A percentile compares a stretch with the other conserved stretches of the same genome.
Evolutionary conservation across 1,284 basidiomycete genomes (phyloP).

Genomic region (Ustilago shanxiensis): DNA sequence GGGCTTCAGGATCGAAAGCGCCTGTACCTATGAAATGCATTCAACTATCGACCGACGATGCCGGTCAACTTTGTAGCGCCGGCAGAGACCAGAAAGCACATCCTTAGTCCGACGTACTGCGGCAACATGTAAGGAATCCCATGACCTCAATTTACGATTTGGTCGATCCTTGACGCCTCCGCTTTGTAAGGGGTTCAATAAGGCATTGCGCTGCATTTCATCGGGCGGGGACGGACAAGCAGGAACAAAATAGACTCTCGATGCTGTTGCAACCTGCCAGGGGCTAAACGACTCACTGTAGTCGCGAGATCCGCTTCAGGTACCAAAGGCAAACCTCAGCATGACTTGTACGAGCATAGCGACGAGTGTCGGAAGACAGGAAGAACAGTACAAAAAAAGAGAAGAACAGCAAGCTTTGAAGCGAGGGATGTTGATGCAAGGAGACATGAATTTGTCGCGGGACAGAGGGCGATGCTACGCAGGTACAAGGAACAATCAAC

Average conservation of each 20-base stretch:
- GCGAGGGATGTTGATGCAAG: constrained; percentile 3
- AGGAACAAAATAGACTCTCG: constrained; percentile 5
- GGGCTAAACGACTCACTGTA: not conserved
- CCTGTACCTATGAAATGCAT: not conserved
- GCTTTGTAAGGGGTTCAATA: not conserved
- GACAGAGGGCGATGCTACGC: not conserved
- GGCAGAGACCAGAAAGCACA: not conserved
- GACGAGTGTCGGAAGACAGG: not conserved
- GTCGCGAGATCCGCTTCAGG: not conserved
- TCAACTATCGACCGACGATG: not conserved
- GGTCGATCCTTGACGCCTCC: not conserved
- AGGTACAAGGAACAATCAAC: not conserved
- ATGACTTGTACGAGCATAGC: not conserved
- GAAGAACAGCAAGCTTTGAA: not conserved
- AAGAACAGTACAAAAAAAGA: not conserved
- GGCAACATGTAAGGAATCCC: not conserved
- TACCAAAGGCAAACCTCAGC: not conserved
- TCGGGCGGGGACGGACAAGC: not conserved
- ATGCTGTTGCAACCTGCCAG: not conserved
- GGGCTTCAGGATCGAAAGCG: not conserved
- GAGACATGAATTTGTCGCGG: not conserved
- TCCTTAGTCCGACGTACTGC: not conserved
- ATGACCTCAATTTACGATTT: not conserved
- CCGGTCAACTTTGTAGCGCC: not conserved
- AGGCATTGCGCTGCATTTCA: not conserved